phyloP scores from a whole-genome alignment of 2,329 filamentous ascomycete genomes.

The Nothopassalora personata region DNA sequence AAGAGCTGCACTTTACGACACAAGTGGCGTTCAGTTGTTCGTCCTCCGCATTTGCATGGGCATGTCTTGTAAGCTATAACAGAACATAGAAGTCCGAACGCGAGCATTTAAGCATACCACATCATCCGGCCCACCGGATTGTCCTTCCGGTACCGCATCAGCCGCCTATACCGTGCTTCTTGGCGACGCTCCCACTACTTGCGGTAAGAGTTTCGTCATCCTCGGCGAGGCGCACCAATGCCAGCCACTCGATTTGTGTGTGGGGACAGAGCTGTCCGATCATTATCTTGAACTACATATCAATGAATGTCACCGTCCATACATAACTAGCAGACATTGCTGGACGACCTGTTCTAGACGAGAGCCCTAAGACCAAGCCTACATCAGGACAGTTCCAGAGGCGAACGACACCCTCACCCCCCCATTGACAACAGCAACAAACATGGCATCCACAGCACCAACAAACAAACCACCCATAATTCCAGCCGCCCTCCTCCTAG shows the following conservation, averaged over 20 bases:
- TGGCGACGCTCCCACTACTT: neutral
- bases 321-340: neutral
- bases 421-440: neutral
- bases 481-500: conserved; percentile 9
- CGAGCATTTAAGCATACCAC: neutral
- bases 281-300: neutral
- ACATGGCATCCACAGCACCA: neutral
- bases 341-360: neutral
- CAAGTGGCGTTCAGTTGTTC: no score
- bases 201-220: neutral
- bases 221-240: neutral
- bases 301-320: neutral
- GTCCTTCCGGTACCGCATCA: neutral
- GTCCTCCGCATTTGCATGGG: no score
- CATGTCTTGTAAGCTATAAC: no score
- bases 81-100: no score
- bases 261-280: neutral
- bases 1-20: no score
- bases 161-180: neutral
- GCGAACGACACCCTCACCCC: no score
- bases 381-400: no score
- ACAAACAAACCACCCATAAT: conserved; percentile 4
- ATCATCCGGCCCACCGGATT: neutral
- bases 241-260: neutral
- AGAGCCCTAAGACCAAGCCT: no score